Conservation (phyloP, 2,329 filamentous ascomycete genomes). For the Colletotrichum gloeosporioides region DNA sequence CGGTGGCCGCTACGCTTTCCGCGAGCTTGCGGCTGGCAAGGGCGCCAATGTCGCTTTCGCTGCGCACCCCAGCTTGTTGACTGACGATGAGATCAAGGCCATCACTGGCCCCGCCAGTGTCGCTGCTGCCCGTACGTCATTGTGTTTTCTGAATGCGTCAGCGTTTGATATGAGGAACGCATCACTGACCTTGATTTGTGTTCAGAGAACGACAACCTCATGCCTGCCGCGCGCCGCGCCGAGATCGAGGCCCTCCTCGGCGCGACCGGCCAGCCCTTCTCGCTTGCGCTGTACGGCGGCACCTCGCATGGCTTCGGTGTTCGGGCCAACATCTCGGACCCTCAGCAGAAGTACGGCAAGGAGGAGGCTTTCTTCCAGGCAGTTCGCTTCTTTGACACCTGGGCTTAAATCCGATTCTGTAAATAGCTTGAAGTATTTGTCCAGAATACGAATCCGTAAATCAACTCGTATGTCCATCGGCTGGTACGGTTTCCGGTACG, state of each 20-base stretch:
- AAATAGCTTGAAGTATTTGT: not conserved
- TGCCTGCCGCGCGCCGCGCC: conserved; percentile 57
- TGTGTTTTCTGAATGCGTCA: not conserved
- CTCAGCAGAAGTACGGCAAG: conserved; percentile 70
- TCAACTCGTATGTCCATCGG: not conserved
- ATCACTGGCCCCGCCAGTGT: conserved; percentile 65
- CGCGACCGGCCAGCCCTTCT: conserved; percentile 61
- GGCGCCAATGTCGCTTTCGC: conserved; percentile 64
- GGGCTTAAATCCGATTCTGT: conserved; percentile 22
- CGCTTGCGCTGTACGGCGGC: conserved; percentile 72
- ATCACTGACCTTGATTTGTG: not conserved
- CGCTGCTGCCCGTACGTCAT: conserved; percentile 60
- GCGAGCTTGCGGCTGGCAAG: conserved; percentile 56
- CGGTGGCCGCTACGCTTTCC: conserved; percentile 62
- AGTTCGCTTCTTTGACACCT: conserved; percentile 74
- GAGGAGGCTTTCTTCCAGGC: conserved; percentile 81
- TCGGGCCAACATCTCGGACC: conserved; percentile 61
- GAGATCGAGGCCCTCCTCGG: conserved; percentile 65
- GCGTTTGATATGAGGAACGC: fast-evolving
- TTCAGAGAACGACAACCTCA: conserved; percentile 63
- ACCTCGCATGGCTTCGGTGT: conserved; percentile 79
- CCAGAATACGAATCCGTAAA: not conserved
- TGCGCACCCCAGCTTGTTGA: conserved; percentile 69
- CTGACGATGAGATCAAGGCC: conserved; percentile 61
- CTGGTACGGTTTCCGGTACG: not conserved